Evolutionary conservation across 192 early-diverging fungal species (phyloP).

Genomic region (Phycomyces blakesleeanus): DNA sequence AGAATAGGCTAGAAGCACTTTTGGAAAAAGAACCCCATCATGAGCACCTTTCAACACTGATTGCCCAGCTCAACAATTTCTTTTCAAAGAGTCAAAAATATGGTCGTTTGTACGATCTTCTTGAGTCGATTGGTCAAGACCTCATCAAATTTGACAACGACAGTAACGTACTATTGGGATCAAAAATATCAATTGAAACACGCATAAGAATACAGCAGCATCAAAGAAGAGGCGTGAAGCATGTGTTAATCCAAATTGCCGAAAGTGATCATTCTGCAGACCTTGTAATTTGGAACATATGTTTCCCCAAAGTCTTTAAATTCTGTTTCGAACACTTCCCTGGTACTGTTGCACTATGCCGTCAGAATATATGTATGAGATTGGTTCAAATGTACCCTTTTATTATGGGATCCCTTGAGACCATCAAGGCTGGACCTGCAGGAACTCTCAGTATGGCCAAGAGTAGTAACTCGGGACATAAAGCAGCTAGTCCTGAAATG

Average conservation of each 20-base stretch:
- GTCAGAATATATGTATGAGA: conserved; percentile 56
- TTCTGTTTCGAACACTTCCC: conserved; percentile 56
- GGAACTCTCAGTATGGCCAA: conserved; percentile 49
- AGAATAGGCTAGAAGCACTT: conserved; percentile 32
- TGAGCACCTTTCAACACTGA: neutral
- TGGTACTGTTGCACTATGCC: conserved; percentile 41
- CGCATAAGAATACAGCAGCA: conserved; percentile 45
- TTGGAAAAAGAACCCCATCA: conserved; percentile 7
- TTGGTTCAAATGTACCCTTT: conserved; percentile 61
- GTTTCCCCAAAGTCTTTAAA: conserved; percentile 63
- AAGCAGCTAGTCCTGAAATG: conserved; percentile 53
- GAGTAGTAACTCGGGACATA: conserved; percentile 29
- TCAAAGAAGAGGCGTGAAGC: conserved; percentile 43
- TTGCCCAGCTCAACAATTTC: conserved; percentile 2
- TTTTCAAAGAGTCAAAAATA: conserved; percentile 27
- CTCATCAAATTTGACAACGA: conserved; percentile 51
- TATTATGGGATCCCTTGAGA: conserved; percentile 53
- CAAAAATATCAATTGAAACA: conserved; percentile 38
- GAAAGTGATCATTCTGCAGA: conserved; percentile 55
- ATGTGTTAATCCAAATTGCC: conserved; percentile 58
- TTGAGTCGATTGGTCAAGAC: conserved; percentile 39
- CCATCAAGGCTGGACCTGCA: conserved; percentile 40
- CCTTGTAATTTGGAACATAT: conserved; percentile 61
- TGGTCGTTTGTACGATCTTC: conserved; percentile 32
- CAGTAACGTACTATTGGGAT: conserved; percentile 38